Evolutionary conservation across 495 filamentous ascomycete genomes (phyloP), one percentile per base, ranked within the genome.

Genomic region (Tuber microsphaerosporum): DNA sequence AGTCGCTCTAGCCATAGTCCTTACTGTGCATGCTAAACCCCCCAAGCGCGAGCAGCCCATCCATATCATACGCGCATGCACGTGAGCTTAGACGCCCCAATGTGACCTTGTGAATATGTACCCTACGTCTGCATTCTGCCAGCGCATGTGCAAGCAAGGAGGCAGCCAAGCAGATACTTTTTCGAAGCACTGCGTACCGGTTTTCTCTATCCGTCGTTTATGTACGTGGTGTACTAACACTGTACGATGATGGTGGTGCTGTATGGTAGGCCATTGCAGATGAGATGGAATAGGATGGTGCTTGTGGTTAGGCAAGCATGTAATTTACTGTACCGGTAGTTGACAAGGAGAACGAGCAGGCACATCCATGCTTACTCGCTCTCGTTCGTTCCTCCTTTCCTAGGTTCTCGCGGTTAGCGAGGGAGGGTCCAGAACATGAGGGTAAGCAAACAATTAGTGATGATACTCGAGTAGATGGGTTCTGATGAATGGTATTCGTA

Each of bases 61-160:
- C 56, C 56, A 31, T 17, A 65, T 65, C 56, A 65, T 31, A 73
- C 77, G 76, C 77, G 76, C 78, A 79, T 75, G 77, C 77, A 79
- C 77, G 77, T 79, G 77, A 79, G 75, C 43, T 48, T 46, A 61
- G 69, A 46, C 51, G 73, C 70, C n/a, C 22, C 56, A 78, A 74
- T 42, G 72, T 74, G 75, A 77, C 51, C 43, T 31, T 26, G 68
- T 44, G 73, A 51, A 74, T 71, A 45, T 70, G 8, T 75, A 75
- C 69, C 56, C 51, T 16, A 65, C 56, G 26, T n/a, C 56, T 31
- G 56, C 56, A 65, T 65, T 65, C 26, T 31, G 56, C 56, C 56
- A 65, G 12, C 56, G n/a, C n/a, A 65, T 65, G 56, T 31, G 14
- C 56, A 16, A 16, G 56, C 26, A 31, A 65, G 56, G n/a, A 17